A percentile compares a stretch with the other conserved stretches of the same genome.
These are phyloP conservation scores for Arachis monticola DNA, from an alignment of 331 rosid genomes.

Conservation along the genomic window DNA sequence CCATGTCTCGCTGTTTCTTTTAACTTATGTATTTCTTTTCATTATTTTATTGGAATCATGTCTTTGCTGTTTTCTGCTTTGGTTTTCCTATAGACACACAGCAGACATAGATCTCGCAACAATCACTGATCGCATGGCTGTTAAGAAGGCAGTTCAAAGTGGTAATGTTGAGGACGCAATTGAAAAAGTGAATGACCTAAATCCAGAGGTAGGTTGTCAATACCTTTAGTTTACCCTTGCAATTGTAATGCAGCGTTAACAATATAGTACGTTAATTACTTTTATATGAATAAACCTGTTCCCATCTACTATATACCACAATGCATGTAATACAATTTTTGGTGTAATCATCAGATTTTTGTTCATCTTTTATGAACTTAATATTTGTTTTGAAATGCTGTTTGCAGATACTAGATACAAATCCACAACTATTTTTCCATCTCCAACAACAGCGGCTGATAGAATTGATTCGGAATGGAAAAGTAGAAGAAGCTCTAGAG, in stretches of 20 bases:
- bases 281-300: too few relatives aligned
- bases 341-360: neutral
- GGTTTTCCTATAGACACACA: conserved; percentile 56
- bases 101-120: conserved; percentile 97
- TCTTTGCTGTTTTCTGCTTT: conserved; percentile 7
- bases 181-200: conserved; percentile 94
- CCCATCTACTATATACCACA: neutral
- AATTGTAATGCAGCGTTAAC: neutral
- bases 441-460: conserved; percentile 79
- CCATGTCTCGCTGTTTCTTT: neutral
- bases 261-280: neutral
- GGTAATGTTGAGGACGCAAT: conserved; percentile 98
- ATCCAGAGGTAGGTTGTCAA: conserved; percentile 75
- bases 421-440: conserved; percentile 80
- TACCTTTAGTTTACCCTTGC: neutral
- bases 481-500: too few relatives aligned
- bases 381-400: conserved; percentile 13
- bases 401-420: conserved; percentile 79
- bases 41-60: neutral
- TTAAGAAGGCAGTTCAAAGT: neutral
- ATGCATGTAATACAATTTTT: neutral
- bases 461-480: conserved; percentile 61
- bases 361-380: conserved; percentile 2
- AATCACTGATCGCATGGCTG: conserved; percentile 96
- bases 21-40: neutral